Percentiles rank a stretch among this genome's conserved stretches.
Conservation (phyloP, 345 rosid genomes). For the Rhizophora mangle region DNA sequence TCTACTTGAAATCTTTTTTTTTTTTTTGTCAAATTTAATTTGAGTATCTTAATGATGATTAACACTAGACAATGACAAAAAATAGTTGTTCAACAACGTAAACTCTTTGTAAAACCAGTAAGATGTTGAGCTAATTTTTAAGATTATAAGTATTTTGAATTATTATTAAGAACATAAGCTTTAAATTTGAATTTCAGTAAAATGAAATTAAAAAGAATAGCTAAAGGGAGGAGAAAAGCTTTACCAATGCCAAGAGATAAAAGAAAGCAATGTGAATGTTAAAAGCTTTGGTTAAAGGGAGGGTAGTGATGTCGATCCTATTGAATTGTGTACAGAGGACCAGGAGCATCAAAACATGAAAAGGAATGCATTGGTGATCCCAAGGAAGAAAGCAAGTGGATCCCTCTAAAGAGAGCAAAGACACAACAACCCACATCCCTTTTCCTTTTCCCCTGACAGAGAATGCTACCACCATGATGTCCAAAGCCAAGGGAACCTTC, state of each 20-base stretch:
- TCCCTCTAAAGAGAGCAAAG: slow-evolving; percentile 8
- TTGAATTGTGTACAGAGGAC: slow-evolving; percentile 9
- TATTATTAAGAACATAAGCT: too few species aligned
- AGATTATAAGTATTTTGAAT: too few species aligned
- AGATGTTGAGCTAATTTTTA: too few species aligned
- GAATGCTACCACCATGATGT: background rate
- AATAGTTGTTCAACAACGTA: too few species aligned
- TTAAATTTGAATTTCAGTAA: too few species aligned
- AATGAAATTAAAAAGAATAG: background rate
- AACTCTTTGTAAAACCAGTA: too few species aligned
- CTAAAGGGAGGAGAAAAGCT: background rate
- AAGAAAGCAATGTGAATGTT: background rate
- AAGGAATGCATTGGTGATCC: slow-evolving; percentile 36
- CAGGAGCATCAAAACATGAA: slow-evolving; percentile 26
- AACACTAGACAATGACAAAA: too few species aligned
- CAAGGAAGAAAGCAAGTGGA: slow-evolving; percentile 32
- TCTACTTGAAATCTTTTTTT: too few species aligned
- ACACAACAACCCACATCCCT: background rate
- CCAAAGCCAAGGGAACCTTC: background rate
- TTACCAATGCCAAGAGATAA: background rate
- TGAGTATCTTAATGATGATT: too few species aligned
- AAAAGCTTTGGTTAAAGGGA: slow-evolving; percentile 8
- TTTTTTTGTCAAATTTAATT: too few species aligned
- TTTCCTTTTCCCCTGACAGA: background rate
- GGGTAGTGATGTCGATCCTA: slow-evolving; percentile 1